phyloP scores from a whole-genome alignment of 441 rosid species.

The Dalechampia spathulata region DNA sequence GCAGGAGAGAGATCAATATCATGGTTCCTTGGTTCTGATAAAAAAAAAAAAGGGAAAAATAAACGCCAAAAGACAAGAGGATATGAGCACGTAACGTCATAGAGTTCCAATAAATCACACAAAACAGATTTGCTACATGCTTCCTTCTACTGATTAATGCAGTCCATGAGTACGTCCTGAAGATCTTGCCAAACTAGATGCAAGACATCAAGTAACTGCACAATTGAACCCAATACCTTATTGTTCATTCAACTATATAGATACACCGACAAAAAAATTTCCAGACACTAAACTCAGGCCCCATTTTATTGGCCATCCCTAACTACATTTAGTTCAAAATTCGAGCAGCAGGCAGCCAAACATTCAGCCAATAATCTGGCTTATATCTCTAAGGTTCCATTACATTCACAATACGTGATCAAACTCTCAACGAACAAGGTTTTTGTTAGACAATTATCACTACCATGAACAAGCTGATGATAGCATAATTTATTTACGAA shows the following conservation, averaged over 20 bases:
- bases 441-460: background rate
- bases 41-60: slow-evolving; percentile 15
- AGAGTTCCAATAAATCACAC: background rate
- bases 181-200: background rate
- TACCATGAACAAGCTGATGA: background rate
- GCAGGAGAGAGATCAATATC: background rate
- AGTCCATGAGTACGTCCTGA: background rate
- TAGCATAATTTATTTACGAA: background rate
- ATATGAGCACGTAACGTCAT: background rate
- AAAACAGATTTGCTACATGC: too few species aligned
- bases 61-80: background rate
- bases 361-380: too few species aligned
- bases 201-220: background rate
- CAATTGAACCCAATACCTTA: background rate
- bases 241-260: too few species aligned
- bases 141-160: background rate
- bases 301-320: too few species aligned
- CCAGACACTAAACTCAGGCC: too few species aligned
- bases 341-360: too few species aligned
- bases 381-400: too few species aligned
- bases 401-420: too few species aligned
- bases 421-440: background rate
- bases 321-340: too few species aligned
- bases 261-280: too few species aligned
- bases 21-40: slow-evolving; percentile 32